These are phyloP conservation scores for Botrytis elliptica DNA, from an alignment of 2,329 filamentous ascomycete genomes.

Conservation along the genomic window DNA sequence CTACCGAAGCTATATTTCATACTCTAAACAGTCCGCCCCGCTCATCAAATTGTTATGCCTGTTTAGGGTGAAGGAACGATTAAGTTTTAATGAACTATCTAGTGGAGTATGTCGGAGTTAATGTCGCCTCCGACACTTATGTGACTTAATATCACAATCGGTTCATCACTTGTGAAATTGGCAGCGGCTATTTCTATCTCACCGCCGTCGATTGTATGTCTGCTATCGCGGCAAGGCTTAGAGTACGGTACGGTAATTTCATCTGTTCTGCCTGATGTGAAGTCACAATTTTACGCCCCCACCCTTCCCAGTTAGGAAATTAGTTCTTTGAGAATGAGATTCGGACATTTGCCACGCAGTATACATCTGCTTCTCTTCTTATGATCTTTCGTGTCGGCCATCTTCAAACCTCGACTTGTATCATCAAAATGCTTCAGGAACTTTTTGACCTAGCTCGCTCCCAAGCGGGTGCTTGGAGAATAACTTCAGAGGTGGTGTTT, in stretches of 20 bases:
- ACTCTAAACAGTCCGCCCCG: background rate
- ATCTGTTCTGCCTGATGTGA: background rate
- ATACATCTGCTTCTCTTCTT: background rate
- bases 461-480: background rate
- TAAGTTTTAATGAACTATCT: background rate
- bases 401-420: background rate
- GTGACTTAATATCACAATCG: slow-evolving; percentile 3
- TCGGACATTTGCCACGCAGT: background rate
- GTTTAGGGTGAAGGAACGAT: background rate
- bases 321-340: background rate
- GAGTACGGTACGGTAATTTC: background rate
- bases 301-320: background rate
- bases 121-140: background rate
- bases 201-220: background rate
- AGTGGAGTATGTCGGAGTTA: background rate
- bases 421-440: background rate
- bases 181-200: background rate
- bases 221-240: background rate
- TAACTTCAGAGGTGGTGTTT: background rate
- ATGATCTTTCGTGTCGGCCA: background rate
- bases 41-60: background rate
- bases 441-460: background rate
- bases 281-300: background rate
- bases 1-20: background rate
- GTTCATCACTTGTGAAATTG: background rate